These are phyloP conservation scores for Globisporangium recalcitrans DNA, from an alignment of 352 stramenopile genomes.

Conservation along the genomic window DNA sequence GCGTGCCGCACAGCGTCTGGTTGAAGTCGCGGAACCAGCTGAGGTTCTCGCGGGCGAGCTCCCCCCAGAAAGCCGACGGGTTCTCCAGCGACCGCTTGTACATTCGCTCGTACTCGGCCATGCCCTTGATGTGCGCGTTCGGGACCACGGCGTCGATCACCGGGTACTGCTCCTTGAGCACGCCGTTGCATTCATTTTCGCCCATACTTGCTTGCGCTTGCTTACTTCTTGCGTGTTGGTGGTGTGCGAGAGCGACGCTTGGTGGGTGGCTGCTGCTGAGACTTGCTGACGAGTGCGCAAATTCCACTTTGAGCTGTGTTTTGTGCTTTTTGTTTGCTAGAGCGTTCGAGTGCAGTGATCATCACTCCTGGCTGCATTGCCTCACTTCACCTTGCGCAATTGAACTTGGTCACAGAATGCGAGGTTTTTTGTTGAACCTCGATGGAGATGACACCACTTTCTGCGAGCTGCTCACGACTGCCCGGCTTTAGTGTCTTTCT, in stretches of 20 bases:
- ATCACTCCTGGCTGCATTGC: background rate
- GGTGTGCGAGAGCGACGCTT: background rate
- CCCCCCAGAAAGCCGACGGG: constrained; percentile 89
- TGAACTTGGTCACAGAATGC: background rate
- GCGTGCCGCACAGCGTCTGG: constrained; percentile 73
- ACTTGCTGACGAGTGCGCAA: constrained; percentile 11
- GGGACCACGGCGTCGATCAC: constrained; percentile 41
- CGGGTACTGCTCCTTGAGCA: constrained; percentile 14
- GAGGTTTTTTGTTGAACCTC: constrained; percentile 1
- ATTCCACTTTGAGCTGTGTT: constrained; percentile 11
- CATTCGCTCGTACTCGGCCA: constrained; percentile 75
- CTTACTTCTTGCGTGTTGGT: background rate
- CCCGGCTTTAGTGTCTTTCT: background rate
- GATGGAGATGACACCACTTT: background rate
- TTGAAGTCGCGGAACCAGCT: constrained; percentile 94
- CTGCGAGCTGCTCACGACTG: background rate
- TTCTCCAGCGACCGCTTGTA: constrained; percentile 88
- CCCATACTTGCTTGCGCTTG: constrained; percentile 5
- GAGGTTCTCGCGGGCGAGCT: constrained; percentile 84
- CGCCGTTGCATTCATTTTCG: constrained; percentile 8
- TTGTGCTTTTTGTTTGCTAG: constrained; percentile 5
- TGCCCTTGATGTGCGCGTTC: constrained; percentile 64
- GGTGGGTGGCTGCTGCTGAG: background rate
- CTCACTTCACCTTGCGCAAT: background rate
- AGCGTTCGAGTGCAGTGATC: background rate